Base-by-base conservation (phyloP, 2,329 filamentous ascomycete species). In the Botrytis hyacinthi region DNA sequence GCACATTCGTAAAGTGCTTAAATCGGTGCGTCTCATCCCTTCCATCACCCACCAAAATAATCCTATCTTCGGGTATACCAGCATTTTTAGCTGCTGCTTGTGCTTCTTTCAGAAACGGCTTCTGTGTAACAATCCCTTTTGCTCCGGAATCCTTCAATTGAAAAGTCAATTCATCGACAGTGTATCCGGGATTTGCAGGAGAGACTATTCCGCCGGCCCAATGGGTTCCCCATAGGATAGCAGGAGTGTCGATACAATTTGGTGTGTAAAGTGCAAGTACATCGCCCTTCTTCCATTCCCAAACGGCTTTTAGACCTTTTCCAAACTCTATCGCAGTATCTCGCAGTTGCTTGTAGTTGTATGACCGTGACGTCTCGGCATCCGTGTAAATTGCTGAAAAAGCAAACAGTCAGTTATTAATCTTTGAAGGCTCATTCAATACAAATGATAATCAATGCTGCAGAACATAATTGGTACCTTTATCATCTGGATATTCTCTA, bases 151-250 rank as follows among this genome's bases (percentile, higher is more conserved):
- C 93, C 78, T 89, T 89, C 75, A 98, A 87, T 83, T 98, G 95
- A 79, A 93, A 94, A 7, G 92, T 90, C 48, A 98, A 87, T 83
- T 98, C 95, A 16, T 93, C 89, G 20, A 88, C 88, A 0, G 93
- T 97, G 83, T 97, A 97, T 6, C 90, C 90, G 32, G 95, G 94
- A 80, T 98, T 98, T 4, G 93, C 94, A 0, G 95, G 94, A n/a
- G 91, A 94, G 18, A 93, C 84, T 70, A 93, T 85, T 44, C 93
- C 94, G 63, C 94, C 95, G 0, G 93, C 92, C 92, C 93, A 98
- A 76, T 92, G 89, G 16, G 89, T 87, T 42, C 94, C 95, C 85
- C 93, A 93, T 82, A 89, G 93, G 65, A 94, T 83, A 4, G 91
- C 85, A 0, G 93, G 91, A 0, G 91, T 93, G 81, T 98, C 95